Base-by-base conservation (phyloP, 768 basidiomycete species). In the Clavaria fumosa region DNA sequence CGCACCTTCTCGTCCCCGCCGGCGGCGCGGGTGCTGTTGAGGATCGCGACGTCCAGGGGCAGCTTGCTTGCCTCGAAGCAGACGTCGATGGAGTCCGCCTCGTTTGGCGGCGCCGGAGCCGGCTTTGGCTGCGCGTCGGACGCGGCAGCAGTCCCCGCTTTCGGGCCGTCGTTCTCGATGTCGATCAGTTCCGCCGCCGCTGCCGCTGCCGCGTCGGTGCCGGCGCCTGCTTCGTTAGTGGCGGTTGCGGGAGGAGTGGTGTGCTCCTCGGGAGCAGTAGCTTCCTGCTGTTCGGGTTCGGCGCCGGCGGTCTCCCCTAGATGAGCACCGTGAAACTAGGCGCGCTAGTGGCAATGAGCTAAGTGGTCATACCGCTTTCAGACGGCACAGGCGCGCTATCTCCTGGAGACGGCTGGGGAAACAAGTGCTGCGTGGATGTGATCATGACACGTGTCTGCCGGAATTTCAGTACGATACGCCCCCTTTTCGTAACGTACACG, bases 21-120 rank as follows among this genome's bases (percentile, higher is more conserved):
- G 3, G 78, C 80, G 1, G 84, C 79, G n/a, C 86, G 68, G 6
- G 86, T 73, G 47, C 86, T 83, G 52, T 93, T 90, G 59, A 85
- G 85, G 43, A 95, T 83, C 5, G 88, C 90, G 7, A 91, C 80
- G 50, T 95, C 90, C 39, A 95, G 61, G 1, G 91, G 89, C 27
- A 91, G 63, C 54, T 90, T 91, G 56, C 79, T 78, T 14, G 89
- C 81, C 58, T 91, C 89, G 48, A 73, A 77, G 39, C 67, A 68
- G 3, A 91, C 70, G 53, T 93, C 89, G 50, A 88, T 77, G 5
- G 69, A 61, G 43, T 63, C 66, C 10, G 67, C 70, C 40, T 60
- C 50, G 43, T 41, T 39, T 47, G 46, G 40, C 45, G 38, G 32
- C 46, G 34, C 27, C 40, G 42, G 24, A 22, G 45, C 18, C 23